Conservation (phyloP, 75 land plant genomes). For the Cupressus sempervirens region DNA sequence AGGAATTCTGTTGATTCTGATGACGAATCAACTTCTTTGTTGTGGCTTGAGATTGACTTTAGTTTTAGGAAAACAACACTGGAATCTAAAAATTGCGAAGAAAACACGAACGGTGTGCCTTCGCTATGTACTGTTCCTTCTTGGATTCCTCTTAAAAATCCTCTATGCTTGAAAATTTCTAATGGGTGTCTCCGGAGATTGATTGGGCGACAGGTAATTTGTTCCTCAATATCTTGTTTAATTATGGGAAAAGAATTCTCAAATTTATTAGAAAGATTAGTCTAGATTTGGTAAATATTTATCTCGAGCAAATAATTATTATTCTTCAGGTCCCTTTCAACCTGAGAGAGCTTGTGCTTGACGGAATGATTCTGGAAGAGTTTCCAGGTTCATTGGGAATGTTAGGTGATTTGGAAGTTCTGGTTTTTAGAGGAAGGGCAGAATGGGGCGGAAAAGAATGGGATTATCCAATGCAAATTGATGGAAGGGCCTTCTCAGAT, state of each 20-base stretch:
- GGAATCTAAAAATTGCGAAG: no score
- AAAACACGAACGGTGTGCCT: no score
- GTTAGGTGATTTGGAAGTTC: background rate
- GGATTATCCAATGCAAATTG: background rate
- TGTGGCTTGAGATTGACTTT: background rate
- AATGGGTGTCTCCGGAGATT: background rate
- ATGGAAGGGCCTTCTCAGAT: no score
- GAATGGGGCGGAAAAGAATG: background rate
- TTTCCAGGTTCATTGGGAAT: background rate
- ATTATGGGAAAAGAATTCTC: background rate
- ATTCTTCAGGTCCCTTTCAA: background rate
- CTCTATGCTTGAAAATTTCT: background rate
- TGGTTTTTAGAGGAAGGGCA: background rate
- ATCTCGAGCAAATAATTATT: background rate
- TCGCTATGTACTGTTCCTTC: background rate
- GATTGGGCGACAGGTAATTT: background rate
- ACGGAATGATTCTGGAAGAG: background rate
- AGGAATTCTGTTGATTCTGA: background rate
- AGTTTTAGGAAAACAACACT: no score
- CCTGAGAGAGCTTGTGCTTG: background rate
- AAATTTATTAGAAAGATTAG: no score
- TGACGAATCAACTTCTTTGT: background rate
- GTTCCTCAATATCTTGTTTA: background rate
- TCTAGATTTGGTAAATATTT: no score
- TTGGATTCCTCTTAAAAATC: background rate